Base-by-base conservation (phyloP, 306 rosid species). In the Aeschynomene evenia region DNA sequence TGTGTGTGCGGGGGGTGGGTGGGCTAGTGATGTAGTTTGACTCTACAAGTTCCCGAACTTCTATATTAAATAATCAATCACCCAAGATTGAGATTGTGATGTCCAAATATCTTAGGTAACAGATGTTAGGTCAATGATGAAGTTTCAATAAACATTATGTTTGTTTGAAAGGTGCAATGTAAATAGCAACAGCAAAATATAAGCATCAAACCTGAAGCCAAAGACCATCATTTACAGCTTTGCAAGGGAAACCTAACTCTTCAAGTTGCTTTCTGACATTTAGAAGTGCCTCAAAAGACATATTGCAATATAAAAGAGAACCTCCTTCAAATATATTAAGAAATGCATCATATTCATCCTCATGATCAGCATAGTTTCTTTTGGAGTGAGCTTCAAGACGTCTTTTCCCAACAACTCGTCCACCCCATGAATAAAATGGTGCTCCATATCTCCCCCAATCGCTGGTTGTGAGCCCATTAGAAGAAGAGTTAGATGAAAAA, bases 261-360 rank as follows among this genome's bases (percentile, higher is more conserved):
- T 94, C 99, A 60, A 94, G 99, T 57, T 91, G 96, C 85, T 80
- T 94, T 83, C 99, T 81, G 80, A 85, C 96, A 67, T 78, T 87
- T 56, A 94, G 65, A 82, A 94, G 96, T 20, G 97, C 95, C 83
- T 88, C 99, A 83, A 94, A 91, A 68, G 96, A 91, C 96, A 94
- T 91, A 76, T 87, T 91, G 86, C 97, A 87, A 68, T 88, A 94
- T 74, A 94, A 75, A 80, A 94, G 88, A 31, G 92, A 94, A 7
- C 96, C 95, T 70, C 97, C 97, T 88, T 94, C 99, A 85, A 94
- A 94, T 81, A 89, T 78, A 77, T 84, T 87, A 65, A 87, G 82
- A 73, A 94, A 94, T 33, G 89, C 83, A 66, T 94, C 92, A 71
- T 87, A 85, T 67, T 91, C 95, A 84, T 91, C 97, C 66, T 84